Percentiles rank a stretch among this genome's conserved stretches.
These are phyloP conservation scores for Solanum bukasovii DNA, from an alignment of 257 asterid genomes.

Conservation along the genomic window DNA sequence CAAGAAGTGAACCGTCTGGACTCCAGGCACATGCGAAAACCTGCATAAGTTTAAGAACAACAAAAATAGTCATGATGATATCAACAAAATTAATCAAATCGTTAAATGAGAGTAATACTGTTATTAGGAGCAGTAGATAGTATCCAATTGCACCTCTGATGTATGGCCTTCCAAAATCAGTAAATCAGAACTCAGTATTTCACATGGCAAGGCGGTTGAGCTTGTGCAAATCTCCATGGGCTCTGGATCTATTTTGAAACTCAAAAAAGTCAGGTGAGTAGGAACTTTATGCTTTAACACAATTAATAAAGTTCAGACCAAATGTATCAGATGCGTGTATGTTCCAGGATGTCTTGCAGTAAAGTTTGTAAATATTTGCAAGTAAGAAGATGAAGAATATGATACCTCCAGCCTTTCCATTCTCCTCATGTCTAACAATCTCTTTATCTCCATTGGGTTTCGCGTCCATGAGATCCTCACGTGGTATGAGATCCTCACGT, in stretches of 20 bases:
- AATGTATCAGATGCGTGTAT: not conserved
- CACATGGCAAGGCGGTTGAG: slow-evolving; percentile 49
- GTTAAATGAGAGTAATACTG: not conserved
- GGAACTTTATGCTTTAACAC: not conserved
- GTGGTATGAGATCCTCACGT: too few species aligned
- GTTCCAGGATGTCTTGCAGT: not conserved
- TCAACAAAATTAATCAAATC: not conserved
- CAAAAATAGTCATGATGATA: not conserved
- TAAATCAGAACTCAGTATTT: slow-evolving; percentile 61
- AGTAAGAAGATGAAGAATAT: not conserved
- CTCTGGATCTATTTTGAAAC: slow-evolving; percentile 51
- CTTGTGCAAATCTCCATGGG: slow-evolving; percentile 78
- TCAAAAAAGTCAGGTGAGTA: slow-evolving; percentile 8
- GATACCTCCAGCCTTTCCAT: slow-evolving; percentile 63
- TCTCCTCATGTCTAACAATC: slow-evolving; percentile 38
- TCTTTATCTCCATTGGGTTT: slow-evolving; percentile 26
- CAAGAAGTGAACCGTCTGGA: slow-evolving; percentile 88
- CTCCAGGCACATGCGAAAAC: slow-evolving; percentile 99
- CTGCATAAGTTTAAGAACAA: slow-evolving; percentile 29
- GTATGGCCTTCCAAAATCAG: slow-evolving; percentile 87
- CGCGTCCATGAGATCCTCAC: too few species aligned
- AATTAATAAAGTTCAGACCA: not conserved
- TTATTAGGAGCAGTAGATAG: not conserved
- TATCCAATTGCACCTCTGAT: slow-evolving; percentile 64
- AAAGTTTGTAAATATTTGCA: not conserved